Evolutionary conservation across 192 early-diverging fungal species (phyloP), one percentile per base, ranked within the genome.

Genomic region (Entomortierella lignicola): DNA sequence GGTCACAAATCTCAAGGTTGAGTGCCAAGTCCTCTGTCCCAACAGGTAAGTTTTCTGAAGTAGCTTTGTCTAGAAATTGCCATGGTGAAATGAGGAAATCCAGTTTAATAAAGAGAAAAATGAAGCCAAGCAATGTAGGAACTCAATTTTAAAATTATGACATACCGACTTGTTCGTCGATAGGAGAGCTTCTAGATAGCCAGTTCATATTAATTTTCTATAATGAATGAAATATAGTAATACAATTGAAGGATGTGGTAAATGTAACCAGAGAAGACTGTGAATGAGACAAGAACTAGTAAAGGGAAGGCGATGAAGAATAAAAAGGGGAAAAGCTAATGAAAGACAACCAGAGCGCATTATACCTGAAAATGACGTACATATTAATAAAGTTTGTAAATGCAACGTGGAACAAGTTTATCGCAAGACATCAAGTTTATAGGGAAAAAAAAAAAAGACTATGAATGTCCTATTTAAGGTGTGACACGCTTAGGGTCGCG

Each of bases 401-500:
- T n/a, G n/a, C n/a, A n/a, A n/a, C n/a, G n/a, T n/a, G n/a, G n/a
- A n/a, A n/a, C n/a, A n/a, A n/a, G n/a, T n/a, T n/a, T n/a, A n/a
- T n/a, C n/a, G n/a, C n/a, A n/a, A n/a, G n/a, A n/a, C n/a, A n/a
- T n/a, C n/a, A n/a, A n/a, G n/a, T n/a, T n/a, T n/a, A n/a, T n/a
- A n/a, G n/a, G n/a, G n/a, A 37, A 37, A 37, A 37, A 37, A 37
- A 37, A 37, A 10, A 37, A 37, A 37, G 34, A 4, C 34, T 37
- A 37, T 47, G 44, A 11, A 47, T 47, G 44, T 20, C 44, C 12
- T 47, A 47, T 73, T 88, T 92, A 98, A 29, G 96, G 96, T 25
- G 86, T 86, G 41, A 97, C 84, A 70, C 96, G 93, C 85, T 93
- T 93, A 64, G 98, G 98, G 81, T 99, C 98, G 75, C 98, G 93